A percentile compares a stretch with the other conserved stretches of the same genome.
These are phyloP conservation scores for Phytophthora crassamura DNA, from an alignment of 352 stramenopile genomes.

Conservation along the genomic window DNA sequence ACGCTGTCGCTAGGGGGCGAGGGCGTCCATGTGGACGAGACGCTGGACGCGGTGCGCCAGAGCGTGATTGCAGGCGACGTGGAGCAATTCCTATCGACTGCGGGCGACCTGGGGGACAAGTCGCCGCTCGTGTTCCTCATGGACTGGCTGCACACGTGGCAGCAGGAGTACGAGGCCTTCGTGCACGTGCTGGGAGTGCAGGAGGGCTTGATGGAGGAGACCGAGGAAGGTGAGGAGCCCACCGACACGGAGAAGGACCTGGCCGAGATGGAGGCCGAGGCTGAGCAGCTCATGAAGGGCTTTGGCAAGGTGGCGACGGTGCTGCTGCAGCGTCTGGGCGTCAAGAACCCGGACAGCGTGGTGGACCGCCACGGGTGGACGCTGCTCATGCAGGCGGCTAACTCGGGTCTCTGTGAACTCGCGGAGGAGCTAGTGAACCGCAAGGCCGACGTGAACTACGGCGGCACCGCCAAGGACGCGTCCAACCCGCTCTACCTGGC, in stretches of 20 bases:
- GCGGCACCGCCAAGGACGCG: constrained; percentile 49
- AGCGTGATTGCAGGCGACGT: constrained; percentile 65
- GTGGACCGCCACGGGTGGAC: constrained; percentile 84
- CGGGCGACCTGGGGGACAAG: constrained; percentile 32
- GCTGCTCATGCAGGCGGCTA: constrained; percentile 86
- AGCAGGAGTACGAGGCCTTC: constrained; percentile 88
- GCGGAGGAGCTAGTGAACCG: constrained; percentile 58
- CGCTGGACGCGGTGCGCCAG: constrained; percentile 62
- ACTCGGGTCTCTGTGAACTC: constrained; percentile 70
- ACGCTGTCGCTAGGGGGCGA: constrained; percentile 51
- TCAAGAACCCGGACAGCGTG: constrained; percentile 52
- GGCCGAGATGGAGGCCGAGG: constrained; percentile 77
- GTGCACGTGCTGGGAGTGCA: constrained; percentile 74
- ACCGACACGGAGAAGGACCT: constrained; percentile 62
- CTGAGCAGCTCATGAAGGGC: constrained; percentile 66
- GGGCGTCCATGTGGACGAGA: constrained; percentile 43
- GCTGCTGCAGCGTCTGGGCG: constrained; percentile 54
- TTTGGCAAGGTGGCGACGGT: constrained; percentile 62
- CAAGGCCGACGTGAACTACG: constrained; percentile 69
- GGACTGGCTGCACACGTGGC: constrained; percentile 89
- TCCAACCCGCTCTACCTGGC: constrained; percentile 77
- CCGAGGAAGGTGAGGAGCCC: constrained; percentile 34
- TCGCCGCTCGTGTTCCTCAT: constrained; percentile 77
- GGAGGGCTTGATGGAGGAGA: constrained; percentile 60
- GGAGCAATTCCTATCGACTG: constrained; percentile 49